These are phyloP conservation scores for Yamagishiella unicocca DNA, from an alignment of 139 green algal species.

Conservation along the genomic window DNA sequence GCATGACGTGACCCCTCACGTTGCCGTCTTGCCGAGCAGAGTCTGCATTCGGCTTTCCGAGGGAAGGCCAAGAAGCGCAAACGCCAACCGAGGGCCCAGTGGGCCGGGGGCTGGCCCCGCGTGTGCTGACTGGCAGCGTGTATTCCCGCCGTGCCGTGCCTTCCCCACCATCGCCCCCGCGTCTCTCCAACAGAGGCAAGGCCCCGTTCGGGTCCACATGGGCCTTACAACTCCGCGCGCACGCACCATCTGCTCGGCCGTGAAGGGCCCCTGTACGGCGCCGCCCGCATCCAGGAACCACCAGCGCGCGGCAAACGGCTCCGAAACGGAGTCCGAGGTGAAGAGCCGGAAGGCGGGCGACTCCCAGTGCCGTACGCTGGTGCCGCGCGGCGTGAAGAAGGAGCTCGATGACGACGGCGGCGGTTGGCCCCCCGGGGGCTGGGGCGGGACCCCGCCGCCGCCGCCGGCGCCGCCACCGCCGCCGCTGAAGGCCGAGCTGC, in stretches of 20 bases:
- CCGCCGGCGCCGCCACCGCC: neutral
- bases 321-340: constrained; percentile 30
- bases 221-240: no score
- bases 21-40: no score
- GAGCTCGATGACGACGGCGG: neutral
- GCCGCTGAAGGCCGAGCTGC: neutral
- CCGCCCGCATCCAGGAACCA: constrained; percentile 24
- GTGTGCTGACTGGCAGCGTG: no score
- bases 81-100: no score
- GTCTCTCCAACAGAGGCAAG: no score
- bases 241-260: constrained; percentile 36
- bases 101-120: no score
- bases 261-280: constrained; percentile 22
- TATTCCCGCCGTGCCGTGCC: no score
- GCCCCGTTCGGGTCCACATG: no score
- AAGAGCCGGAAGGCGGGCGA: constrained; percentile 36
- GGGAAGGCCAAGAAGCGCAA: no score
- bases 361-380: constrained; percentile 23
- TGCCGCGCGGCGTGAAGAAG: constrained; percentile 28
- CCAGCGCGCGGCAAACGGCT: constrained; percentile 13
- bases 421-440: neutral
- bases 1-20: no score
- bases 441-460: neutral
- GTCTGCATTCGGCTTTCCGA: no score
- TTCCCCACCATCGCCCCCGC: no score